Conservation (phyloP, 2,329 filamentous ascomycete genomes). For the Penicillium thymicola region DNA sequence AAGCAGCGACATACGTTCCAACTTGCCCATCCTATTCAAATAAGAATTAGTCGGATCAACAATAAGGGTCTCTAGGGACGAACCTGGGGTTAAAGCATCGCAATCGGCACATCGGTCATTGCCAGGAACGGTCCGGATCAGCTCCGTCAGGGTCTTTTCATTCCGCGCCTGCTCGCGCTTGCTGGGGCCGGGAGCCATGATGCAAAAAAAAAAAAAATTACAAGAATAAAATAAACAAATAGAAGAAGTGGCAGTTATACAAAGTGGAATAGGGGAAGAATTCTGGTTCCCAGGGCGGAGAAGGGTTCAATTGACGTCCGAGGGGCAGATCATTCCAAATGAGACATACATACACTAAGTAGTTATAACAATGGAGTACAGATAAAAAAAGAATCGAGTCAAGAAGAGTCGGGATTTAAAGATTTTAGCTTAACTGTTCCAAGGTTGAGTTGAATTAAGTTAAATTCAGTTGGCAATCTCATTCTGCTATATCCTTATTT, state of each 20-base stretch:
- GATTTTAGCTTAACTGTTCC: neutral
- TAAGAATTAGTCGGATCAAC: slow-evolving; percentile 14
- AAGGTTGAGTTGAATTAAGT: neutral
- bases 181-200: slow-evolving; percentile 72
- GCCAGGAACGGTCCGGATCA: slow-evolving; percentile 77
- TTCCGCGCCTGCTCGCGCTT: slow-evolving; percentile 98
- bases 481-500: neutral
- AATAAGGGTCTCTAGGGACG: slow-evolving; percentile 29
- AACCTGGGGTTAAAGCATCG: slow-evolving; percentile 85
- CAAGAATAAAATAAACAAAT: slow-evolving; percentile 12
- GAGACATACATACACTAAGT: neutral
- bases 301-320: slow-evolving; percentile 6
- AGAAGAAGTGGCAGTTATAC: slow-evolving; percentile 14
- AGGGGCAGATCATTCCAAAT: slow-evolving; percentile 6
- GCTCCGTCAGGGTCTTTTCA: slow-evolving; percentile 84
- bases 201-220: slow-evolving; percentile 20
- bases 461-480: neutral
- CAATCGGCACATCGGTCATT: slow-evolving; percentile 96
- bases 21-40: slow-evolving; percentile 76
- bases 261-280: slow-evolving; percentile 13
- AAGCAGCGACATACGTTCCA: slow-evolving; percentile 71
- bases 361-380: too few species aligned
- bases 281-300: slow-evolving; percentile 8
- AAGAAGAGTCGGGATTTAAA: neutral
- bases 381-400: neutral